Percentiles rank a stretch among this genome's conserved stretches.
Conservation (phyloP, 1,284 basidiomycete species). For the Ganoderma meredithae region DNA sequence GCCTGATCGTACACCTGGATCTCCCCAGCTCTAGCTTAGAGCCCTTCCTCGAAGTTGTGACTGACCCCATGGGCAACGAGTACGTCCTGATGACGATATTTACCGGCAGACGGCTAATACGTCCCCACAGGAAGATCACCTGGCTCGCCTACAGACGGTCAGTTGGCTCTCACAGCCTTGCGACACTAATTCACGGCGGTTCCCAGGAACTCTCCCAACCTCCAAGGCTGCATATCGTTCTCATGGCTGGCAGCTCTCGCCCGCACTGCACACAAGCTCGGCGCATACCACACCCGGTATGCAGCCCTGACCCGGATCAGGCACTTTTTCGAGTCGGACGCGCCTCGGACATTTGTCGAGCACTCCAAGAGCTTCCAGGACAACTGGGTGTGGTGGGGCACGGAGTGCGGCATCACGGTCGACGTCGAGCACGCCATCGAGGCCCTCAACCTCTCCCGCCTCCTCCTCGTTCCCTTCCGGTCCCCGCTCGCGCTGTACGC, state of each 20-base stretch:
- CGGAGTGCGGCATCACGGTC: neutral
- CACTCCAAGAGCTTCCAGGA: neutral
- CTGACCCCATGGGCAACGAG: neutral
- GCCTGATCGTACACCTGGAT: neutral
- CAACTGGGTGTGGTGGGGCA: neutral
- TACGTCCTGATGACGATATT: neutral
- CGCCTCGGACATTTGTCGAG: neutral
- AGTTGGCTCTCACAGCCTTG: neutral
- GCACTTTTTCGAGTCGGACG: conserved; percentile 5
- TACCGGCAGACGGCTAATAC: neutral
- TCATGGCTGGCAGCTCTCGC: conserved; percentile 4
- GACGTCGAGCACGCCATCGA: conserved; percentile 10
- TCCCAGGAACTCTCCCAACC: neutral
- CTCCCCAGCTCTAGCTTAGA: neutral
- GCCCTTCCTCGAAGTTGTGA: neutral
- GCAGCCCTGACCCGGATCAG: conserved; percentile 4
- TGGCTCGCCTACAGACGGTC: neutral
- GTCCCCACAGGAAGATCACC: neutral
- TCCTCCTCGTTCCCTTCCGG: neutral
- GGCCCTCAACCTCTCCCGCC: conserved; percentile 3
- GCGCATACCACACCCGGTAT: neutral
- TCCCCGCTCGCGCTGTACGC: conserved; percentile 13
- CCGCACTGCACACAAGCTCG: conserved; percentile 17
- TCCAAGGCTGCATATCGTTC: neutral
- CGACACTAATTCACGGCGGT: neutral